Base-by-base conservation (phyloP, 1,139 yeast species). In the Tardiomyces depauwii region DNA sequence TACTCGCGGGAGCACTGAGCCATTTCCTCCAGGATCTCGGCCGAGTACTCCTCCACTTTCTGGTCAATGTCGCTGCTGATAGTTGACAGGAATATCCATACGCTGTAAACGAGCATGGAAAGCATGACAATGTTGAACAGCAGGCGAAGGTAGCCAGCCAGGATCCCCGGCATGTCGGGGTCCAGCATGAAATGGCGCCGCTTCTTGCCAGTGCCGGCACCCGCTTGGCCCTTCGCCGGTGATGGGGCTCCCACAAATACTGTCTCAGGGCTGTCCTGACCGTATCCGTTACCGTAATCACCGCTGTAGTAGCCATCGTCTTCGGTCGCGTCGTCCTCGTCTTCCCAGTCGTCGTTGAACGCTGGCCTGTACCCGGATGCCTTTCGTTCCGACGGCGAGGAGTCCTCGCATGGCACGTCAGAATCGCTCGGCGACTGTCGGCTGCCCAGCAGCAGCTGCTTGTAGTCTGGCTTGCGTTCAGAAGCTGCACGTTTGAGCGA, bases 1-100 rank as follows among this genome's bases (percentile, higher is more conserved):
- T 80, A 91, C 50, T 86, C 82, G 44, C 80, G 70, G 4, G 82
- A 71, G 62, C 98, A 91, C 32, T 70, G 62, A 5, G 81, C 69
- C 57, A 88, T 84, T 61, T 88, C 84, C 51, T 77, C 76, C 44
- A 79, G 58, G 21, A 78, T 74, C 47, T 81, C 79, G 21, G 75
- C 62, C 1, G 83, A 72, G 61, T 82, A 76, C 42, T 76, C 70
- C 53, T 80, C 87, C 48, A 87, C 70, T 60, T 82, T 77, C 61
- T 74, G 73, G 53, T 78, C 76, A 40, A 89, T 80, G 62, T 91
- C 98, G 10, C 77, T 69, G 42, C 77, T 71, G 7, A 89, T 73
- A 1, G 91, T 77, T 14, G 71, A 65, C 16, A 82, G 69, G 53
- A 84, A 72, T 1, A 78, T 62, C 53, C 70, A 69, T 1, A 82